These are phyloP conservation scores for Leishmania major DNA, from an alignment of 208 protist species.

Conservation along the genomic window DNA sequence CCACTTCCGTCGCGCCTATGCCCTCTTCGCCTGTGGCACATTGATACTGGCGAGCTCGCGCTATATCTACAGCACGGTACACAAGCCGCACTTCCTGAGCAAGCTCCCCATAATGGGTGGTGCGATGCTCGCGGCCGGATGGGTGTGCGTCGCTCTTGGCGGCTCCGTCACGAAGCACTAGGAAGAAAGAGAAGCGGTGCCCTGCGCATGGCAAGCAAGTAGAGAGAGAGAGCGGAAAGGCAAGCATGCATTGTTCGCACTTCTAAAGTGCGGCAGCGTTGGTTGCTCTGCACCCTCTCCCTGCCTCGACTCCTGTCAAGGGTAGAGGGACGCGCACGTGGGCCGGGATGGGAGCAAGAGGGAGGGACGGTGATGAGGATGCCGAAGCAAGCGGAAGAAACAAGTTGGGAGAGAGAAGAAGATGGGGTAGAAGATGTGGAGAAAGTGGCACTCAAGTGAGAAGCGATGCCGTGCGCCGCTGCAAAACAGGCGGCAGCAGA, in stretches of 20 bases:
- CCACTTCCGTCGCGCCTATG: slow-evolving; percentile 43
- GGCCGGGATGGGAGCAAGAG: neutral
- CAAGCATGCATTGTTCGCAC: too few relatives aligned
- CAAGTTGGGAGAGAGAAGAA: too few relatives aligned
- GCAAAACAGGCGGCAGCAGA: neutral
- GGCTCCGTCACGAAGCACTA: slow-evolving; percentile 10
- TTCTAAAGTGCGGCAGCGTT: neutral
- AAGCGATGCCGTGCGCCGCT: neutral
- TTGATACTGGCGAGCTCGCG: slow-evolving; percentile 30
- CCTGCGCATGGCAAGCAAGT: neutral
- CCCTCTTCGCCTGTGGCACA: slow-evolving; percentile 40
- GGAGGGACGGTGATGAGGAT: neutral
- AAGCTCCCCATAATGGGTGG: slow-evolving; percentile 31
- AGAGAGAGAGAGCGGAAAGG: neutral
- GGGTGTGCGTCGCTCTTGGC: slow-evolving; percentile 34
- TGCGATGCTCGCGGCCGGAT: slow-evolving; percentile 38
- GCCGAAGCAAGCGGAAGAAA: neutral
- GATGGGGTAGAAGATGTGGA: neutral
- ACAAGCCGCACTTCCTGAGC: slow-evolving; percentile 46
- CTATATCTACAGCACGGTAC: slow-evolving; percentile 49
- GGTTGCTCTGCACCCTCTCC: neutral
- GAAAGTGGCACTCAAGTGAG: neutral
- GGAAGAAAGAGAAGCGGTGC: neutral
- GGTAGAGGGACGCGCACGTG: neutral
- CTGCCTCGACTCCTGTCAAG: neutral